Conservation (phyloP, 305 asterid genomes). For the Galium porrigens region DNA sequence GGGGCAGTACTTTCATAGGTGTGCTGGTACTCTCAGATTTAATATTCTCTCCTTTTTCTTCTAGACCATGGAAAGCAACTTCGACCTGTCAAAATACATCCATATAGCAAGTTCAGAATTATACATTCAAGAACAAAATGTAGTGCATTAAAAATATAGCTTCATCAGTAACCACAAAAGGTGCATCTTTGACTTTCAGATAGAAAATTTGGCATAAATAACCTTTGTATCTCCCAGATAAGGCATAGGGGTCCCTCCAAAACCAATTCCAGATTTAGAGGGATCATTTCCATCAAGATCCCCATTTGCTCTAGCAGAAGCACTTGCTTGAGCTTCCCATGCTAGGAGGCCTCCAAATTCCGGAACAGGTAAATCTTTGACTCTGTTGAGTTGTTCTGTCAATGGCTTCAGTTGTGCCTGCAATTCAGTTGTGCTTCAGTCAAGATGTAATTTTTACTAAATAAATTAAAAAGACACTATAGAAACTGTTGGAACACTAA, state of each 20-base stretch:
- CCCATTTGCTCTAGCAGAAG: conserved; percentile 56
- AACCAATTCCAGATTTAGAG: conserved; percentile 43
- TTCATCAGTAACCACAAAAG: neutral
- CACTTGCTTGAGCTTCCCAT: conserved; percentile 67
- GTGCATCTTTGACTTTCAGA: neutral
- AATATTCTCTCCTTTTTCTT: conserved; percentile 49
- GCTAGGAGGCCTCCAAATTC: conserved; percentile 81
- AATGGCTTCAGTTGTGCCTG: conserved; percentile 81
- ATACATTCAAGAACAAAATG: neutral
- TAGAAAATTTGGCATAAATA: conserved; percentile 1
- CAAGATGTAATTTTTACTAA: neutral
- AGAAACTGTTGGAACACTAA: neutral
- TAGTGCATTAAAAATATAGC: neutral
- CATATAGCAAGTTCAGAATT: conserved; percentile 6
- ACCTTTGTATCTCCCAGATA: conserved; percentile 85
- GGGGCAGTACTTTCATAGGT: conserved; percentile 73
- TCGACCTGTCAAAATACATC: conserved; percentile 46
- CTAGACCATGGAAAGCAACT: conserved; percentile 68
- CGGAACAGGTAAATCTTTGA: conserved; percentile 76
- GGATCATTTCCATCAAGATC: conserved; percentile 42
- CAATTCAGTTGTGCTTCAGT: conserved; percentile 18
- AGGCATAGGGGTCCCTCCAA: conserved; percentile 89
- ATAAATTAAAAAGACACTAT: neutral
- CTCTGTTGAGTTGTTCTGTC: conserved; percentile 63
- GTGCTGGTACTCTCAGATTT: conserved; percentile 34